phyloP scores from a whole-genome alignment of 129 eudicot species.

The Silybum marianum region DNA sequence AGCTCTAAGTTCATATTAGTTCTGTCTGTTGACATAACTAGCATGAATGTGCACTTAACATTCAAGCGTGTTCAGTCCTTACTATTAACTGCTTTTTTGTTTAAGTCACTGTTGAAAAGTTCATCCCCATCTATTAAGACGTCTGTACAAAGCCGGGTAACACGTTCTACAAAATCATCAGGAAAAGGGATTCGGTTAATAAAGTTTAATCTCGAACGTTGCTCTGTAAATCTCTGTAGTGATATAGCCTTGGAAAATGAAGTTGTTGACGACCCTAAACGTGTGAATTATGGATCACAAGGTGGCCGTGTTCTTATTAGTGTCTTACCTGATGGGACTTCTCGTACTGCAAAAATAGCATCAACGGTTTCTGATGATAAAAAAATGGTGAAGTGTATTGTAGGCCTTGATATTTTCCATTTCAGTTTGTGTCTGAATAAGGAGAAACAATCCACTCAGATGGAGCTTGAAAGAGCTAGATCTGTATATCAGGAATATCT shows the following conservation, averaged over 20 bases:
- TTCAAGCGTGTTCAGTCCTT: slow-evolving; percentile 86
- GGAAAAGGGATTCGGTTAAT: slow-evolving; percentile 78
- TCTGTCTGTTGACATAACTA: slow-evolving; percentile 77
- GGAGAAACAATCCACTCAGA: slow-evolving; percentile 81
- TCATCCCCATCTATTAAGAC: slow-evolving; percentile 59
- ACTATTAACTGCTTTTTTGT: slow-evolving; percentile 61
- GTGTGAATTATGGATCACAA: slow-evolving; percentile 93
- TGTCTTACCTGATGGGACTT: slow-evolving; percentile 76
- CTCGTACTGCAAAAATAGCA: slow-evolving; percentile 73
- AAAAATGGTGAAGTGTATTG: slow-evolving; percentile 57
- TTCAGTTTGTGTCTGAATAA: slow-evolving; percentile 69
- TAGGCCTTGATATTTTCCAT: slow-evolving; percentile 80
- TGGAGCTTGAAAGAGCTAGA: slow-evolving; percentile 91
- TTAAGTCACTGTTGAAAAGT: slow-evolving; percentile 59
- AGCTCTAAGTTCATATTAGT: slow-evolving; percentile 51
- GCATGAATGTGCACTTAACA: slow-evolving; percentile 85
- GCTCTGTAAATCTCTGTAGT: slow-evolving; percentile 65
- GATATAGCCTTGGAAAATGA: slow-evolving; percentile 74
- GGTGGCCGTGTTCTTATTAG: slow-evolving; percentile 79
- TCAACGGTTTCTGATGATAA: slow-evolving; percentile 61
- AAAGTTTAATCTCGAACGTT: slow-evolving; percentile 72
- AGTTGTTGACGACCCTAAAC: slow-evolving; percentile 71
- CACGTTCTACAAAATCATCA: slow-evolving; percentile 59
- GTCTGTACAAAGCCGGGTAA: slow-evolving; percentile 46
- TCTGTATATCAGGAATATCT: slow-evolving; percentile 73